Base-by-base conservation (phyloP, 805 yeast species). In the Candida anglica region DNA sequence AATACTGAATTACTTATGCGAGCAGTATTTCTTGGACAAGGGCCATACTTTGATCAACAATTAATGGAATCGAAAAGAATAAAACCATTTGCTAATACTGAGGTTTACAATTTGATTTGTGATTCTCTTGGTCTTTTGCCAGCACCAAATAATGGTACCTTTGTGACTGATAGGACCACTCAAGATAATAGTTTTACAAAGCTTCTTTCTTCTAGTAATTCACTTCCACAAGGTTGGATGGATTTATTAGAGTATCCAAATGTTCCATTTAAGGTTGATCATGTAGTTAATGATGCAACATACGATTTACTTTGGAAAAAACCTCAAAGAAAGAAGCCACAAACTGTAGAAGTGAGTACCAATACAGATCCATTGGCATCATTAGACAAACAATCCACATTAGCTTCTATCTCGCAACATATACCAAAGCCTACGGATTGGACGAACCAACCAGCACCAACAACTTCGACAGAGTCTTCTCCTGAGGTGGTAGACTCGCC, bases 1-100 rank as follows among this genome's bases (percentile, higher is more conserved):
- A 84, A 82, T 48, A 71, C 81, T 0, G 86, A 81, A 40, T 71
- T 81, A 5, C 61, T 87, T 37, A 88, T 88, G 96, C 63, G 95
- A 32, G 88, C 95, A 0, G 46, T 86, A 7, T 89, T 91, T 53
- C 47, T 86, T 26, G 95, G 82, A 0, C 55, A 70, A 2, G 98
- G 98, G 0, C 96, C 96, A 0, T 84, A 71, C 48, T 88, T 89
- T 56, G 50, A 59, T 25, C 38, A 46, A 16, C 58, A 52, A 25
- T 56, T 66, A 14, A 58, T 66, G 5, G n/a, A 21, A 4, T 32
- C 39, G 2, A 41, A 42, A 34, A 63, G 63, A 43, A 61, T 76
- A 15, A 54, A 61, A 41, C 95, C 96, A 3, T 83, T 89, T 47
- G 60, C 69, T 8, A 91, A 87, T 53, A 64, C 73, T 10, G 85